Percentiles rank a stretch among this genome's conserved stretches.
These are phyloP conservation scores for Larix kaempferi DNA, from an alignment of 75 land plant genomes.

Conservation along the genomic window DNA sequence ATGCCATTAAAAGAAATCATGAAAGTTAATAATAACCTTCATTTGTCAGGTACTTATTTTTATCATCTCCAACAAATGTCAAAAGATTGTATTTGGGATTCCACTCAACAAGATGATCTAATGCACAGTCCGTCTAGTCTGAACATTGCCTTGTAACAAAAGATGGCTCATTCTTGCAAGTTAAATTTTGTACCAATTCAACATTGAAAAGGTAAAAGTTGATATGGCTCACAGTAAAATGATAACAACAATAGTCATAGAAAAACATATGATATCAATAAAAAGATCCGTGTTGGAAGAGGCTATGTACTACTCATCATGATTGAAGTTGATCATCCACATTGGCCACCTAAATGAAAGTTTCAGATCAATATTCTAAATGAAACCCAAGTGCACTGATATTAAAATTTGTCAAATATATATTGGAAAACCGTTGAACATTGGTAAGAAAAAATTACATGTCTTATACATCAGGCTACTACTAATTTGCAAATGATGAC, in stretches of 20 bases:
- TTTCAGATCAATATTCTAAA: background rate
- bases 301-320: conserved; percentile 93
- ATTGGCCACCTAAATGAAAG: conserved; percentile 87
- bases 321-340: conserved; percentile 87
- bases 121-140: conserved; percentile 84
- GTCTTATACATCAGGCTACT: background rate
- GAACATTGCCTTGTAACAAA: conserved; percentile 67
- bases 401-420: background rate
- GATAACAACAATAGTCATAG: background rate
- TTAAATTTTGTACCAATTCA: background rate
- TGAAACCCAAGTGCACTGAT: background rate
- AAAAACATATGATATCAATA: conserved; percentile 77
- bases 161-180: background rate
- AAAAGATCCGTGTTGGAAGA: conserved; percentile 98
- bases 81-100: conserved; percentile 90
- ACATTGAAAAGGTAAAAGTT: background rate
- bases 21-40: conserved; percentile 57
- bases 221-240: conserved; percentile 1
- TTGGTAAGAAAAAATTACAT: background rate
- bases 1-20: background rate
- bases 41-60: conserved; percentile 90
- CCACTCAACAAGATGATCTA: conserved; percentile 96
- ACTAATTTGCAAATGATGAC: background rate
- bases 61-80: conserved; percentile 98
- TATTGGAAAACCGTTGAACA: background rate